Evolutionary conservation across 2,329 filamentous ascomycete genomes (phyloP).

Genomic region (Magnaporthales sp.): DNA sequence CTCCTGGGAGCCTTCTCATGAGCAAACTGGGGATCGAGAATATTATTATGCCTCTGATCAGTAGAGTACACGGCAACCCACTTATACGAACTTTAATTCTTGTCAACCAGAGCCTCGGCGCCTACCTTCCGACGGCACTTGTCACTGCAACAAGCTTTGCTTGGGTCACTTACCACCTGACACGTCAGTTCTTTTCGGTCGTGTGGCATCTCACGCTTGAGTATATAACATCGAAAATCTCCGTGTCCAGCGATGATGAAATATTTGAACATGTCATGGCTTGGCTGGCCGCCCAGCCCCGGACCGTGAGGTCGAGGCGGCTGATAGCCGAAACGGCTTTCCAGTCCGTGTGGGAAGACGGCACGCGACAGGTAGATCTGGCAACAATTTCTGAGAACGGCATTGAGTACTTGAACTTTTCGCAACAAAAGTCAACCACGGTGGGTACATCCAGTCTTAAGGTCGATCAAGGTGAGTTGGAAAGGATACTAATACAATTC

Average conservation of each 20-base stretch:
- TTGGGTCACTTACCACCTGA: conserved; percentile 33
- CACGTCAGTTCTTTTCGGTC: conserved; percentile 22
- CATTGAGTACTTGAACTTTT: conserved; percentile 47
- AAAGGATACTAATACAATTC: neutral
- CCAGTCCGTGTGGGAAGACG: conserved; percentile 48
- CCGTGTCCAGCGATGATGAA: conserved; percentile 45
- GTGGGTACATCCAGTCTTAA: conserved; percentile 18
- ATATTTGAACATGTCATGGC: conserved; percentile 51
- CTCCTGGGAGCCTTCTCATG: conserved; percentile 10
- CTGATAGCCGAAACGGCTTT: conserved; percentile 47
- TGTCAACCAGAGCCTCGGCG: conserved; percentile 34
- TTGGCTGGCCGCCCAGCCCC: conserved; percentile 45
- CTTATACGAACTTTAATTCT: conserved; percentile 32
- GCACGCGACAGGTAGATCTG: conserved; percentile 27
- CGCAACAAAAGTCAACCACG: conserved; percentile 44
- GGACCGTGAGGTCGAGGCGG: conserved; percentile 39
- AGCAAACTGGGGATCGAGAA: conserved; percentile 15
- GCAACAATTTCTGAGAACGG: conserved; percentile 27
- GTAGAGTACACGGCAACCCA: conserved; percentile 26
- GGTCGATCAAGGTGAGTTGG: neutral
- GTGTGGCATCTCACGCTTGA: conserved; percentile 23
- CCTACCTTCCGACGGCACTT: conserved; percentile 34
- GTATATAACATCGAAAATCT: conserved; percentile 42
- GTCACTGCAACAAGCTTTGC: conserved; percentile 35
- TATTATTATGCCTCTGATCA: conserved; percentile 32